These are phyloP conservation scores for Didymella sp. DNA, from an alignment of 2,329 filamentous ascomycete genomes.

Conservation along the genomic window DNA sequence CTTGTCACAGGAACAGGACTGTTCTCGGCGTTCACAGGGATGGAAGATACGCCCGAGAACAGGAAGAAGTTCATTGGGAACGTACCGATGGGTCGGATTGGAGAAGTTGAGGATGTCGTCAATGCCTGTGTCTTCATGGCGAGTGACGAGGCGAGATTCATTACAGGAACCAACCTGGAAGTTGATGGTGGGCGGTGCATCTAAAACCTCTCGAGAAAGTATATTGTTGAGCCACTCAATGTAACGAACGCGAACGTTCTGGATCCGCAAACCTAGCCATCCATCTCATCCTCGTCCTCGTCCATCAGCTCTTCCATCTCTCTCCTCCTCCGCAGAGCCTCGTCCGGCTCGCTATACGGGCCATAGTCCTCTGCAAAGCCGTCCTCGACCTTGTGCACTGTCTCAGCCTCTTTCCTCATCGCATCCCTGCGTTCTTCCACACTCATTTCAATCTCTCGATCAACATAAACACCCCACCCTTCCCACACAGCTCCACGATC, in stretches of 20 bases:
- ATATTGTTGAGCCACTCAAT: neutral
- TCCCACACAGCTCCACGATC: constrained; percentile 44
- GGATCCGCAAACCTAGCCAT: neutral
- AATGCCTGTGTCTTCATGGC: constrained; percentile 64
- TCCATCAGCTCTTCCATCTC: constrained; percentile 32
- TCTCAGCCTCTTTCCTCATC: neutral
- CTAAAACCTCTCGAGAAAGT: constrained; percentile 12
- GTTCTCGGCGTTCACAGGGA: constrained; percentile 64
- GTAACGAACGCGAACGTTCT: neutral
- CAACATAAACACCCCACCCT: constrained; percentile 37
- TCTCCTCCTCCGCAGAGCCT: constrained; percentile 20
- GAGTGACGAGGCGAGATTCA: constrained; percentile 65
- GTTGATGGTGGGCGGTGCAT: constrained; percentile 51
- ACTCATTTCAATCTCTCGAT: constrained; percentile 29
- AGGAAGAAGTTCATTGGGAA: constrained; percentile 60
- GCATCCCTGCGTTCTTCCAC: constrained; percentile 26
- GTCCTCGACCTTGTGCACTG: constrained; percentile 2
- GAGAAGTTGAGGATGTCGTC: constrained; percentile 66
- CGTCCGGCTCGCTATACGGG: constrained; percentile 6
- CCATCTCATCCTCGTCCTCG: constrained; percentile 23
- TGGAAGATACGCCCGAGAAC: constrained; percentile 66
- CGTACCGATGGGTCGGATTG: constrained; percentile 66
- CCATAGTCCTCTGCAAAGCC: constrained; percentile 18
- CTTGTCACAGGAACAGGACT: constrained; percentile 72
- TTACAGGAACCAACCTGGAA: constrained; percentile 61